Percentiles rank a stretch among this genome's conserved stretches.
phyloP scores from a whole-genome alignment of 148 eudicot genomes.

The Silene uniflora region DNA sequence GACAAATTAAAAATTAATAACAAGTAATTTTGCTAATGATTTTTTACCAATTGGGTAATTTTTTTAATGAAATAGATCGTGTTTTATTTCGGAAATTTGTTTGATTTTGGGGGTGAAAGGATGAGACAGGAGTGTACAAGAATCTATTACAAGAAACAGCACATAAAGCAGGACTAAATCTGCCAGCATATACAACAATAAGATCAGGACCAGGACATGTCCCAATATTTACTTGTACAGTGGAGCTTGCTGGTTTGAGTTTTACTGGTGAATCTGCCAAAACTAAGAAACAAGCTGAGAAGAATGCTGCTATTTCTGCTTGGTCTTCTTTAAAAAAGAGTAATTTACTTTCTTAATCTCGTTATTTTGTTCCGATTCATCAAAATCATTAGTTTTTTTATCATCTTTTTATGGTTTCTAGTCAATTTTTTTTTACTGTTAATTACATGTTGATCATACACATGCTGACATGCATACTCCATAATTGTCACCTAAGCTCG shows the following conservation, averaged over 20 bases:
- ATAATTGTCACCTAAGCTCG: too few species aligned
- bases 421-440: not conserved
- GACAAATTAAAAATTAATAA: too few species aligned
- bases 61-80: not conserved
- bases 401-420: too few species aligned
- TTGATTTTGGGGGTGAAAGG: constrained; percentile 22
- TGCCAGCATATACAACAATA: constrained; percentile 54
- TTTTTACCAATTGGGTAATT: too few species aligned
- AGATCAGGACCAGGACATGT: constrained; percentile 59
- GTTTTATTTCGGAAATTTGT: not conserved
- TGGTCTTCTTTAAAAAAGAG: constrained; percentile 50
- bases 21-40: too few species aligned
- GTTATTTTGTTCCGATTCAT: not conserved
- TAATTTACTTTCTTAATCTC: constrained; percentile 7
- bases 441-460: too few species aligned
- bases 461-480: too few species aligned
- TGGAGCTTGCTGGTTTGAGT: constrained; percentile 44
- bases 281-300: constrained; percentile 62
- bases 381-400: too few species aligned
- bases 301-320: constrained; percentile 63
- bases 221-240: constrained; percentile 52
- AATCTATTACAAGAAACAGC: constrained; percentile 54
- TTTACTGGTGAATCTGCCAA: constrained; percentile 49
- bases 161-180: constrained; percentile 50
- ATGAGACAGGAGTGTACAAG: constrained; percentile 62